These are phyloP conservation scores for Crepidotus variabilis DNA, from an alignment of 768 basidiomycete species.

Conservation along the genomic window DNA sequence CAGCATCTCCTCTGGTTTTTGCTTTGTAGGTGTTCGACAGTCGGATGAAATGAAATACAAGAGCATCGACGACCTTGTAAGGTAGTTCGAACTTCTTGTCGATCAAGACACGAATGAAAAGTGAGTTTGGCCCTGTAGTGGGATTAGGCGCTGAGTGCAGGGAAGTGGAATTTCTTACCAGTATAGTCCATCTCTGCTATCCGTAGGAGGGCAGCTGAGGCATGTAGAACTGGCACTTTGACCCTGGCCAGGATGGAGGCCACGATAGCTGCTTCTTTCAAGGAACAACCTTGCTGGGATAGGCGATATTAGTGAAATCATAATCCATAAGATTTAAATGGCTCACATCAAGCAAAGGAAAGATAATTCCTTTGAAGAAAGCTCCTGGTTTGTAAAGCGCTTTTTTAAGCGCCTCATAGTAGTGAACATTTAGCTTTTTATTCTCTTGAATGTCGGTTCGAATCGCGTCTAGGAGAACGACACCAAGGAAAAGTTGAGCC, in stretches of 20 bases:
- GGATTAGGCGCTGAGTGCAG: background rate
- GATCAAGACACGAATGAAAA: conserved; percentile 93
- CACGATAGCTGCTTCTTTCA: conserved; percentile 93
- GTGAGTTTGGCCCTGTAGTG: conserved; percentile 75
- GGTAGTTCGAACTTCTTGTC: conserved; percentile 99
- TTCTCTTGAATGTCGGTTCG: conserved; percentile 84
- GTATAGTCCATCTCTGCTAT: conserved; percentile 97
- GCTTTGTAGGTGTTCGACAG: conserved; percentile 89
- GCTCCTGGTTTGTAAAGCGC: conserved; percentile 95
- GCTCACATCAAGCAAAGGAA: conserved; percentile 89
- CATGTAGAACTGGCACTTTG: conserved; percentile 94
- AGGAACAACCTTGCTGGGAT: conserved; percentile 64
- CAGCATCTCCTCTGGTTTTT: conserved; percentile 61
- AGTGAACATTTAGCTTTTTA: conserved; percentile 89
- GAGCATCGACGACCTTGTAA: conserved; percentile 95
- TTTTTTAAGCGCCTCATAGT: conserved; percentile 90
- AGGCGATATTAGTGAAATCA: background rate
- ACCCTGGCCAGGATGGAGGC: conserved; percentile 89
- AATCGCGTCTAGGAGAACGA: conserved; percentile 86
- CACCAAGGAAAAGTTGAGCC: conserved; percentile 88
- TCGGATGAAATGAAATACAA: conserved; percentile 98
- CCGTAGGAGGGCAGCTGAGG: conserved; percentile 89
- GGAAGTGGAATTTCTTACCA: conserved; percentile 37
- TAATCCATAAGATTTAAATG: background rate
- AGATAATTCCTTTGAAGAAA: conserved; percentile 97